Conservation (phyloP, 2,329 filamentous ascomycete genomes). For the Neonectria coccinea region DNA sequence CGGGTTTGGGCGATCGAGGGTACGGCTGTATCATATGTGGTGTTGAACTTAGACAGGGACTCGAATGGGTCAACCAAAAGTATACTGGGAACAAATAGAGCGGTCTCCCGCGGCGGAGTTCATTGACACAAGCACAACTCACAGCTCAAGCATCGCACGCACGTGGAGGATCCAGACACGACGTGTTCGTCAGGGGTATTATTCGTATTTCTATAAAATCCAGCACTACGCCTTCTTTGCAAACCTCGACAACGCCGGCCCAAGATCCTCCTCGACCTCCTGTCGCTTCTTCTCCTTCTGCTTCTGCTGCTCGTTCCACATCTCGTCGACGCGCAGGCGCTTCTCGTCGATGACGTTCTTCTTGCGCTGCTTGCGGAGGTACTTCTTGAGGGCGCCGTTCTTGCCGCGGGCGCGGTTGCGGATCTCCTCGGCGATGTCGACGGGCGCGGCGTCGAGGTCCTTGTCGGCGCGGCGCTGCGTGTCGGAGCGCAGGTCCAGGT, state of each 20-base stretch:
- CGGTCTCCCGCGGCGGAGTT: slow-evolving; percentile 17
- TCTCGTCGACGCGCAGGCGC: slow-evolving; percentile 84
- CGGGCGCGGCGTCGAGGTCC: slow-evolving; percentile 78
- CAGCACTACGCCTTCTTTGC: slow-evolving; percentile 71
- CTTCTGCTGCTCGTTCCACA: slow-evolving; percentile 79
- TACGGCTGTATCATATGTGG: slow-evolving; percentile 14
- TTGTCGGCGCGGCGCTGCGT: slow-evolving; percentile 81
- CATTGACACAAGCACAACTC: not conserved
- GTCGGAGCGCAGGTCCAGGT: slow-evolving; percentile 83
- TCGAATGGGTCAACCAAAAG: slow-evolving; percentile 19
- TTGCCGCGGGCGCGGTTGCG: slow-evolving; percentile 86
- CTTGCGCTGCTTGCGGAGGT: slow-evolving; percentile 89
- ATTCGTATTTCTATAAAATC: slow-evolving; percentile 39
- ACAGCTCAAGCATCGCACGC: not conserved
- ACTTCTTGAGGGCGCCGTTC: slow-evolving; percentile 89
- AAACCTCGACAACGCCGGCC: slow-evolving; percentile 88
- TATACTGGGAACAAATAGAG: slow-evolving; percentile 26
- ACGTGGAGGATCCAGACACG: not conserved
- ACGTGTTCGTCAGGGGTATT: slow-evolving; percentile 41
- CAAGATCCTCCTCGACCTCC: slow-evolving; percentile 78
- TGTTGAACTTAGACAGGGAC: slow-evolving; percentile 26
- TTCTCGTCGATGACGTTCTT: slow-evolving; percentile 98
- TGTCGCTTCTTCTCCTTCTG: slow-evolving; percentile 71
- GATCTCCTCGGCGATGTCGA: slow-evolving; percentile 69
- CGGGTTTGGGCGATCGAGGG: slow-evolving; percentile 6